Conservation (phyloP, 257 asterid species). For the Salvia splendens region DNA sequence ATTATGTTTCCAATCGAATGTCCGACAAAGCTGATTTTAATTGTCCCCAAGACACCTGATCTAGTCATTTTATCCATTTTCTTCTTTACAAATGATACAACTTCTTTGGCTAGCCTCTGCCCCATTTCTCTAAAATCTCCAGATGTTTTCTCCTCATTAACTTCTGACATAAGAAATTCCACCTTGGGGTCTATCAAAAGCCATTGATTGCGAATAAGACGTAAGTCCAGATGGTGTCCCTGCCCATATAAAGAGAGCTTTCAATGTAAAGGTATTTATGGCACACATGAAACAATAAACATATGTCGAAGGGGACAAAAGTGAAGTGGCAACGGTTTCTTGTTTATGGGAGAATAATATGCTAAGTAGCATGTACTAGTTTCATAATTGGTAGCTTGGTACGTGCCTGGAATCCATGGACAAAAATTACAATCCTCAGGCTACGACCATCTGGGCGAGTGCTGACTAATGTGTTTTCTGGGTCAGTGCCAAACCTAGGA, state of each 20-base stretch:
- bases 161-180: constrained; percentile 76
- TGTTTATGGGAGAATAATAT: constrained; percentile 2
- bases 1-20: constrained; percentile 83
- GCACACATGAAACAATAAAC: not conserved
- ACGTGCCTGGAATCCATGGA: constrained; percentile 87
- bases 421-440: constrained; percentile 74
- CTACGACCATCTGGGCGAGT: constrained; percentile 55
- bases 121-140: constrained; percentile 91
- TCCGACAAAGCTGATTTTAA: constrained; percentile 76
- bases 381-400: constrained; percentile 13
- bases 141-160: constrained; percentile 76
- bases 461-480: constrained; percentile 35
- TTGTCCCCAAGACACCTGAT: constrained; percentile 58
- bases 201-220: constrained; percentile 83
- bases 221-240: constrained; percentile 84
- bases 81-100: constrained; percentile 68
- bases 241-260: constrained; percentile 37
- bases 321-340: too few species aligned
- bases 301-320: too few species aligned
- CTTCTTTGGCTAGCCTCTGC: constrained; percentile 73
- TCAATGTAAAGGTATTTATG: not conserved
- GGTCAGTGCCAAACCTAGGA: constrained; percentile 37
- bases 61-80: constrained; percentile 70
- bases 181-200: constrained; percentile 75
- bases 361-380: not conserved